phyloP scores from a whole-genome alignment of 2,329 filamentous ascomycete genomes.

The Sporothrix dimorphospora region DNA sequence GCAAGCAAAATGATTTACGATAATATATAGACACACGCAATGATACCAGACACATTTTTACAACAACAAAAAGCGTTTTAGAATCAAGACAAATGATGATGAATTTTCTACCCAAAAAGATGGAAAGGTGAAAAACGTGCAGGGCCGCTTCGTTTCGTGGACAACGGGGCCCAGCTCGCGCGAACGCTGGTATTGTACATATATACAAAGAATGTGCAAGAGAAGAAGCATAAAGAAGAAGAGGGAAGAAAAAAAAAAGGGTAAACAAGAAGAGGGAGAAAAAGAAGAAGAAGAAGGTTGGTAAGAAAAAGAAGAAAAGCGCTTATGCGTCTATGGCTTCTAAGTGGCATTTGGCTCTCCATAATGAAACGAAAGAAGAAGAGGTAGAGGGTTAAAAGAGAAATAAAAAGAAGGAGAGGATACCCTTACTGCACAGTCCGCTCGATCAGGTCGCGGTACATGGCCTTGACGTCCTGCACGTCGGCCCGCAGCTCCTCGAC shows the following conservation, averaged over 20 bases:
- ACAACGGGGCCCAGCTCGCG: slow-evolving; percentile 1
- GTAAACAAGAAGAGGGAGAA: background rate
- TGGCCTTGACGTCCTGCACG: slow-evolving; percentile 90
- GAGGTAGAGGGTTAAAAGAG: background rate
- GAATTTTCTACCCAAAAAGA: background rate
- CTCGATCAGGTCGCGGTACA: slow-evolving; percentile 92
- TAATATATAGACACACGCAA: background rate
- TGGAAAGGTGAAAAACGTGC: background rate
- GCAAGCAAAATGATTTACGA: background rate
- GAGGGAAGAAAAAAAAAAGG: background rate
- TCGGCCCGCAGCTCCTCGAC: slow-evolving; percentile 90
- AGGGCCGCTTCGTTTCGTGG: background rate
- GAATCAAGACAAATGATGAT: background rate
- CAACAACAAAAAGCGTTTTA: background rate
- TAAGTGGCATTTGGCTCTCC: background rate
- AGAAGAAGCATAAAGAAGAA: background rate
- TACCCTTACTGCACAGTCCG: slow-evolving; percentile 61
- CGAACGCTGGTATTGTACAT: slow-evolving; percentile 11
- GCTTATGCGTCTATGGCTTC: background rate
- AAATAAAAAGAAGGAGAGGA: background rate
- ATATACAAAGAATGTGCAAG: slow-evolving; percentile 2
- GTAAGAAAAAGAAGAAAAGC: background rate
- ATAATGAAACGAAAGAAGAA: background rate
- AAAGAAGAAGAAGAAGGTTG: background rate
- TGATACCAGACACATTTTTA: background rate